Base-by-base conservation (phyloP, 1,284 basidiomycete species). In the Fistulina hepatica region DNA sequence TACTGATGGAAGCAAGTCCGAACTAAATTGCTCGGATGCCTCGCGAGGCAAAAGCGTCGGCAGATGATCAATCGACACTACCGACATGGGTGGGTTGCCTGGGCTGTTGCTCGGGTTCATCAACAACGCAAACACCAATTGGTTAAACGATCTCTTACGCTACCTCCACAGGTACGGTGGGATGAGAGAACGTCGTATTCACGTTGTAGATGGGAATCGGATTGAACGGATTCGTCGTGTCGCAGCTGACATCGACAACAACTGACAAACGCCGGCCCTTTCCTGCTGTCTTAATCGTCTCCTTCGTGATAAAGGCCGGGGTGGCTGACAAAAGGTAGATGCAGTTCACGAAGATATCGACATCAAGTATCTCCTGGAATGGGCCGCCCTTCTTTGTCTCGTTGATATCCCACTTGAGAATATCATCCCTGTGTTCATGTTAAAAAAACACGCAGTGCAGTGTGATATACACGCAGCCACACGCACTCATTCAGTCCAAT, bases 281-380 rank as follows among this genome's bases (percentile, higher is more conserved):
- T 17, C 92, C 92, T 9, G 85, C 89, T 16, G 68, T 66, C 17
- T 64, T 62, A 50, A 97, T 82, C 47, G 76, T 76, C 33, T 90
- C 79, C 26, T 61, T 59, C 9, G 83, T 85, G 43, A 98, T 48
- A 63, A 99, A 98, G 37, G 84, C 73, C 11, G 93, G 91, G 50
- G 98, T 98, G 47, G 76, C 68, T 37, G 81, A 75, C 36, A 78
- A 82, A 43, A 99, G 81, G 64, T 99, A 98, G 61, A 99, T 99
- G 76, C 95, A 98, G 70, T 99, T 99, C 71, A 99, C 80, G 54
- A 99, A 97, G 55, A 99, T 81, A 64, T 99, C 95, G 46, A 92
- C 94, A 49, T 94, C 90, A 31, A 98, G 71, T 47, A 99, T 90
- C 63, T 97, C 93, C 44, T 78, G 65, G 71, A 97, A 99, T 0